Evolutionary conservation across 78 protist genomes (phyloP).

Genomic region (Cavenderia fasciculata): DNA sequence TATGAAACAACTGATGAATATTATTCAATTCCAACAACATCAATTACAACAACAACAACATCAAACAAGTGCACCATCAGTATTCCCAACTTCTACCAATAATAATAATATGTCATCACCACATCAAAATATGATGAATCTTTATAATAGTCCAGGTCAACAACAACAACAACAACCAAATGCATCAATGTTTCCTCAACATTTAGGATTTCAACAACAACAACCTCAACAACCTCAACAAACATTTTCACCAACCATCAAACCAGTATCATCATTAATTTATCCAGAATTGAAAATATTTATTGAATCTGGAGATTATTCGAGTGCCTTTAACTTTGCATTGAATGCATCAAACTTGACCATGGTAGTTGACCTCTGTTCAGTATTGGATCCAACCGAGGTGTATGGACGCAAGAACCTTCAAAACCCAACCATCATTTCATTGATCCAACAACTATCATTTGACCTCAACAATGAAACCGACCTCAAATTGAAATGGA

Average conservation of each 20-base stretch:
- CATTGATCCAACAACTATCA: conserved; percentile 63
- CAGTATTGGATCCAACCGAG: conserved; percentile 18
- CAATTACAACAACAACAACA: not conserved
- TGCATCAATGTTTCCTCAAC: not conserved
- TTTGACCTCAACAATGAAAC: conserved; percentile 5
- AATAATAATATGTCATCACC: not conserved
- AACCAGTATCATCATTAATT: too few relatives aligned
- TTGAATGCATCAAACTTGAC: conserved; percentile 39
- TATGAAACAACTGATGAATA: not conserved
- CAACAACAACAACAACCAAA: conserved; percentile 19
- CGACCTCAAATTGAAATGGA: conserved; percentile 62
- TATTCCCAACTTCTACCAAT: not conserved
- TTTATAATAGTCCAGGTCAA: not conserved
- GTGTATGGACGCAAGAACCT: not conserved
- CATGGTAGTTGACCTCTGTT: conserved; percentile 53
- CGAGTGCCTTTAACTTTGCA: conserved; percentile 44
- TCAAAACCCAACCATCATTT: conserved; percentile 28
- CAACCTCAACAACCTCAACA: not conserved
- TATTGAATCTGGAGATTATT: conserved; percentile 17
- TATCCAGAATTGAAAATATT: conserved; percentile 47
- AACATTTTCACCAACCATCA: not conserved
- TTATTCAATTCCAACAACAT: not conserved
- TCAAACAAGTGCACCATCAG: not conserved
- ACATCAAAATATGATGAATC: not conserved
- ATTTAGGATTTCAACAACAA: not conserved